Evolutionary conservation across 208 protist genomes (phyloP), one percentile per base, ranked within the genome.

Genomic region (Crithidia acanthocephali): DNA sequence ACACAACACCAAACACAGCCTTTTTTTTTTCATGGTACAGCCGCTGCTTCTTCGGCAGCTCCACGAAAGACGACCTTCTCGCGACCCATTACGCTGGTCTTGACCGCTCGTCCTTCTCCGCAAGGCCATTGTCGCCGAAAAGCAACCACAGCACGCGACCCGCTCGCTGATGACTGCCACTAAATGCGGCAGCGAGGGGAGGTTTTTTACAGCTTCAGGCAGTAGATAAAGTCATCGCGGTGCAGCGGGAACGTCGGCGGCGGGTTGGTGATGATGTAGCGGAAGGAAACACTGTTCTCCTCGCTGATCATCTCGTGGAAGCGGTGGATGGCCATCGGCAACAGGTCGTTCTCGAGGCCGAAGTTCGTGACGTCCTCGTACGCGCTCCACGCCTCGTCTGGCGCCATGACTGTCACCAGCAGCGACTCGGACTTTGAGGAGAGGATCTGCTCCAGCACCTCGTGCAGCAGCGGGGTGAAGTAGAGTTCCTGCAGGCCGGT

Each of bases 211-310:
- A 80, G 59, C 51, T 76, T 76, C 16, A 83, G 32, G 50, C 78
- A 83, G 72, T 83, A 83, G 42, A 83, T 53, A 33, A 83, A 55
- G 63, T 83, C 78, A 27, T 69, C 72, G 18, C 11, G 20, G 61
- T 61, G 50, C 30, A 79, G 44, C 40, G 72, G 66, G 51, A 83
- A 83, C 20, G 61, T 35, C 23, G 72, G 61, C 32, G 78, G 78
- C 16, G 78, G 78, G 62, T 83, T 83, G 7, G 78, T 83, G 48
- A 83, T 72, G 42, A 83, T 79, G 58, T 76, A 83, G 60, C 78
- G 78, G 28, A 79, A 78, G n/a, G 68, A 67, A 1, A 67, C 35
- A 45, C 32, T 69, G 55, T 48, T 60, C n/a, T 55, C 55, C 22
- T 52, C 63, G 27, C 51, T 42, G 58, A 47, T 18, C 42, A 71